Conservation (phyloP, 352 stramenopile genomes). For the Globisporangium uncinulatum region DNA sequence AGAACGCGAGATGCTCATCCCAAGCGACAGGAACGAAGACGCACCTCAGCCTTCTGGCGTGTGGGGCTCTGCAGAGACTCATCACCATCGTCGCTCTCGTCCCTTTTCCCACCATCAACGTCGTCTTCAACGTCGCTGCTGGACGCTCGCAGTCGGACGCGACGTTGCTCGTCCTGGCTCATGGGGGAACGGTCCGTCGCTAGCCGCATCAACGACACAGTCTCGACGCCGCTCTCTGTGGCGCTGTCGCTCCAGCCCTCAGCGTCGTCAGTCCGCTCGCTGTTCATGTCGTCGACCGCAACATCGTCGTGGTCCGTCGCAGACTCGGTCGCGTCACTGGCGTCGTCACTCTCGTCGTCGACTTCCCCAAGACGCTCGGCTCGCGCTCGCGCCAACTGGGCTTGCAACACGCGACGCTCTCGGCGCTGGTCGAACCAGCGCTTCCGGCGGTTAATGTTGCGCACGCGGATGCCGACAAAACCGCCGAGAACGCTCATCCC, state of each 20-base stretch:
- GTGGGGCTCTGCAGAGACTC: background rate
- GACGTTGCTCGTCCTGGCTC: background rate
- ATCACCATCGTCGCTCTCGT: background rate
- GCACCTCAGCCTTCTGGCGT: background rate
- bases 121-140: conserved; percentile 9
- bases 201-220: conserved; percentile 11
- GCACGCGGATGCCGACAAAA: conserved; percentile 37
- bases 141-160: background rate
- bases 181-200: conserved; percentile 2
- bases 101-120: background rate
- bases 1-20: background rate
- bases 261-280: conserved; percentile 2
- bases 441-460: conserved; percentile 45
- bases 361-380: conserved; percentile 8
- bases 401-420: conserved; percentile 26
- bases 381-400: conserved; percentile 17
- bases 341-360: conserved; percentile 8
- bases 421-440: conserved; percentile 35
- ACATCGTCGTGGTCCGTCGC: conserved; percentile 4
- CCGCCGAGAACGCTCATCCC: conserved; percentile 37
- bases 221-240: conserved; percentile 16
- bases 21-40: background rate
- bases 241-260: conserved; percentile 15
- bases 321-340: conserved; percentile 4
- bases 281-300: conserved; percentile 10